Evolutionary conservation across 73 alveolate genomes (phyloP).

Genomic region (Paramecium biaurelia): DNA sequence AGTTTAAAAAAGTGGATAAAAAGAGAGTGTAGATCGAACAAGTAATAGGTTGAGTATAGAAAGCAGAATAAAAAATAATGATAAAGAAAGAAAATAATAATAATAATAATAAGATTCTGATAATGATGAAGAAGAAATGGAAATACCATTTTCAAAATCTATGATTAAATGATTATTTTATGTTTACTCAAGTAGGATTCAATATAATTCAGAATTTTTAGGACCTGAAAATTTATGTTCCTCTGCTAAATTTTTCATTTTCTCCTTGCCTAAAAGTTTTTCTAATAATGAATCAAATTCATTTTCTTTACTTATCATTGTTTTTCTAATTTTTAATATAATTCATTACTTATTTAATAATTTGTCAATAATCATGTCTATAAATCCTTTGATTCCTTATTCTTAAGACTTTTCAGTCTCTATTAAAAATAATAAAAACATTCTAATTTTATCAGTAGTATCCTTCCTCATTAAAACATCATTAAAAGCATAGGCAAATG

Average conservation of each 20-base stretch:
- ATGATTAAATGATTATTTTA: neutral
- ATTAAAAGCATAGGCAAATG: neutral
- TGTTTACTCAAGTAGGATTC: neutral
- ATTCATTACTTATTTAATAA: neutral
- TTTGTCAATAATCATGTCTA: neutral
- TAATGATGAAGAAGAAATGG: neutral
- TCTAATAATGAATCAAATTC: neutral
- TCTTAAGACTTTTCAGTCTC: neutral
- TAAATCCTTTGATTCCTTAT: slow-evolving; percentile 1
- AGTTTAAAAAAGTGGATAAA: neutral
- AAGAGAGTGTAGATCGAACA: neutral
- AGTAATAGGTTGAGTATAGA: neutral
- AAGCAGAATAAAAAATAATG: neutral
- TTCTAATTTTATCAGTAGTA: neutral
- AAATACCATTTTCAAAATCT: neutral
- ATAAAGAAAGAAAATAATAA: neutral
- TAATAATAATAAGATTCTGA: neutral
- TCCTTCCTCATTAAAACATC: neutral
- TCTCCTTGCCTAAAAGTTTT: neutral
- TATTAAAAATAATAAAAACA: neutral
- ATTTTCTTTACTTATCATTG: neutral
- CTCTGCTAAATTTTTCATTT: neutral
- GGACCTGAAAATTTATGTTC: neutral
- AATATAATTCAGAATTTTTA: neutral
- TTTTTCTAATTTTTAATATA: neutral